Conservation (phyloP, 768 basidiomycete genomes). For the Pulveroboletus sp. region DNA sequence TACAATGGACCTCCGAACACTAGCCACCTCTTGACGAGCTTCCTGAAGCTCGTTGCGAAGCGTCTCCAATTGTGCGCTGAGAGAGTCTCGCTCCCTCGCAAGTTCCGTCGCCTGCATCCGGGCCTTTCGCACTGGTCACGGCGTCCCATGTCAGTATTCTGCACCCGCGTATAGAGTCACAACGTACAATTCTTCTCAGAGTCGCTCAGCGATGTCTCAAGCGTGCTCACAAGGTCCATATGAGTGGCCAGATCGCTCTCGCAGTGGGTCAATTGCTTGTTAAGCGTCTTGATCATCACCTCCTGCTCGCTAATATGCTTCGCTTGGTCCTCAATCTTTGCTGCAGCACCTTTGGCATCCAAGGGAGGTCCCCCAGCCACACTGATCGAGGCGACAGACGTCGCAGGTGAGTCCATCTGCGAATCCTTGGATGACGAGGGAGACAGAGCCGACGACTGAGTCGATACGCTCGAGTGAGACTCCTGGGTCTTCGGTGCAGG, state of each 20-base stretch:
- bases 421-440: constrained; percentile 68
- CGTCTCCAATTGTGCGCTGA: constrained; percentile 58
- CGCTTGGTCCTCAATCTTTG: constrained; percentile 65
- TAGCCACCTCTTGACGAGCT: constrained; percentile 74
- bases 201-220: constrained; percentile 84
- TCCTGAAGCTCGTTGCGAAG: constrained; percentile 72
- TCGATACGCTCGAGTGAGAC: constrained; percentile 53
- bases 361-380: constrained; percentile 32
- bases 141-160: constrained; percentile 7
- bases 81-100: constrained; percentile 77
- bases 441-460: constrained; percentile 51
- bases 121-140: constrained; percentile 73
- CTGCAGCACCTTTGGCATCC: constrained; percentile 50
- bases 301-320: constrained; percentile 81
- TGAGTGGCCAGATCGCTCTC: constrained; percentile 88
- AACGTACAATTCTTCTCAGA: constrained; percentile 88
- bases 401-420: constrained; percentile 60
- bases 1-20: constrained; percentile 71
- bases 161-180: background rate
- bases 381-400: constrained; percentile 49
- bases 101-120: constrained; percentile 91
- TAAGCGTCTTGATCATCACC: constrained; percentile 88
- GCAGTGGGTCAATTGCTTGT: constrained; percentile 90
- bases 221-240: constrained; percentile 80
- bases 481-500: constrained; percentile 61